Evolutionary conservation across 2,329 filamentous ascomycete species (phyloP).

Genomic region (Cytospora mali): DNA sequence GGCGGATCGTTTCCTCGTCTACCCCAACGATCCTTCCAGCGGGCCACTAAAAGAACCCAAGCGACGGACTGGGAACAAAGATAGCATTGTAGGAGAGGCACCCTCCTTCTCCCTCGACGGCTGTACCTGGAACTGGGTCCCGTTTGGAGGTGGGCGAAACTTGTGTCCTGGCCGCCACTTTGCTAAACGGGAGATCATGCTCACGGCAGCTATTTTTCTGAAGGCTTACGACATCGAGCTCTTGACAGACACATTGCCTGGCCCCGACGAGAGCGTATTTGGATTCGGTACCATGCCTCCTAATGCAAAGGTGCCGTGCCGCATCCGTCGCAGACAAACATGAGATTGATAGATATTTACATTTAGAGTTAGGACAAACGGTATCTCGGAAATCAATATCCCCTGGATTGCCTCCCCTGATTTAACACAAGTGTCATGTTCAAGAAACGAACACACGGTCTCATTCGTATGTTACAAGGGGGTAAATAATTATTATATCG

Average conservation of each 20-base stretch:
- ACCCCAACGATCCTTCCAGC: not conserved
- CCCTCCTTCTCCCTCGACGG: constrained; percentile 2
- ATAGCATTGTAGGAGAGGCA: not conserved
- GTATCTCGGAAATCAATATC: not conserved
- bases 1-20: constrained; percentile 1
- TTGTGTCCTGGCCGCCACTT: constrained; percentile 45
- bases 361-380: not conserved
- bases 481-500: too few relatives aligned
- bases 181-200: constrained; percentile 44
- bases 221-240: constrained; percentile 37
- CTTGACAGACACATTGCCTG: constrained; percentile 23
- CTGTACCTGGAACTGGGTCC: not conserved
- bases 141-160: constrained; percentile 3
- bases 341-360: not conserved
- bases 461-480: too few relatives aligned
- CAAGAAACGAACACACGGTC: too few relatives aligned
- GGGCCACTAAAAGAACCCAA: not conserved
- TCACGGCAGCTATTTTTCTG: constrained; percentile 38
- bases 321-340: constrained; percentile 1
- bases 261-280: not conserved
- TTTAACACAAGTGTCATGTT: too few relatives aligned
- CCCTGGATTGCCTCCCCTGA: too few relatives aligned
- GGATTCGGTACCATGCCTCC: constrained; percentile 5
- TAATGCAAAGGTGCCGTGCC: constrained; percentile 2
- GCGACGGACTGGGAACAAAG: not conserved